Evolutionary conservation across 371 early-diverging fungal genomes (phyloP), one percentile per base, ranked within the genome.

Genomic region (Mucor sp.): DNA sequence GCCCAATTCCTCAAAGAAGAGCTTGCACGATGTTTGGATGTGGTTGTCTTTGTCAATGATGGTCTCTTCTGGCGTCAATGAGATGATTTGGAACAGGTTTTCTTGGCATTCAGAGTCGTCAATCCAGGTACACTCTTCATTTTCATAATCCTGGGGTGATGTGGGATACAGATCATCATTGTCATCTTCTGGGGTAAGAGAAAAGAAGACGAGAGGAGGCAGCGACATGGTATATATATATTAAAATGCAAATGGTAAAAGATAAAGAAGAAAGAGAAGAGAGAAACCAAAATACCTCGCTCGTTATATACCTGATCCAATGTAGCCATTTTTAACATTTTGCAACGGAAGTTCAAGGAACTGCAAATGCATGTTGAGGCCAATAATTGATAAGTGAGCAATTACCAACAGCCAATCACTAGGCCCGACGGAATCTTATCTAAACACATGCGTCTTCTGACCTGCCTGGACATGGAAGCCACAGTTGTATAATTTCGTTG

Each of bases 21-120:
- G 44, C 28, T 70, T 66, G 66, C 62, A 65, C 9, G 71, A 60
- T 4, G 71, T 59, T n/a, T 70, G 68, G 11, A 79, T 76, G 47
- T 76, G 80, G 53, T 82, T 79, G 47, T 78, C 69, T 60, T 77
- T 63, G 53, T 80, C 80, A 60, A 74, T 66, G 1, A 47, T 57
- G 1, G 82, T 61, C 55, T 79, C 82, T 67, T 82, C 82, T 9
- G 82, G 78, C 33, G 75, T 70, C 21, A 82, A 60, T 7, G 78
- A 70, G 6, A 79, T 3, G 41, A 82, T 78, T 32, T 71, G 71
- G 59, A 78, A 78, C 23, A 78, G 59, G 56, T 78, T 78, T 44
- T 81, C 81, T 69, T 81, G 81, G 33, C 71, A 72, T 43, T 78
- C 78, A 30, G 71, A 74, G 57, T 81, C 81, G 15, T 81, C 77